Evolutionary conservation across 148 eudicot genomes (phyloP), one percentile per base, ranked within the genome.

Genomic region (Persicaria maculosa): DNA sequence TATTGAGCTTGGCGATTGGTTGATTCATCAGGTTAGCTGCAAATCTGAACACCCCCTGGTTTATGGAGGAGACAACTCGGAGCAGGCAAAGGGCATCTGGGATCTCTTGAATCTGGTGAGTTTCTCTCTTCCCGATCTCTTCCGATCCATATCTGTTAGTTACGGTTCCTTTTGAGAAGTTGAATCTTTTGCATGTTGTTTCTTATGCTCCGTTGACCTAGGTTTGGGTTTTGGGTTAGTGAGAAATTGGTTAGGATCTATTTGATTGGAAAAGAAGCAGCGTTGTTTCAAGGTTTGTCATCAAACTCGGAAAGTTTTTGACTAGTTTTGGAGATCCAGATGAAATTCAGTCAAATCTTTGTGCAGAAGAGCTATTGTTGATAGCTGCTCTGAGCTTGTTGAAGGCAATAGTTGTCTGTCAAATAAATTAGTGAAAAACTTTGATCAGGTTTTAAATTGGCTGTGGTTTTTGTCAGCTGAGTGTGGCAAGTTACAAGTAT

Each of bases 61-160:
- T 47, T 55, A 76, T 79, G 80, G 72, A 79, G 57, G 31, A 47
- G 75, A 75, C 83, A 80, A 74, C 62, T 81, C 80, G 71, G 53
- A 71, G 47, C 65, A 78, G 69, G 67, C 78, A 50, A 57, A 74
- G 68, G 25, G 71, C 77, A 71, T 75, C 79, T 75, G 22, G 55
- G 79, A 64, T 54, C 74, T 76, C 83, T 84, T 79, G 52, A 76
- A 73, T 79, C 78, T 79, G 86, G 90, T 85, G 76, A 78, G 84
- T 75, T 79, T 69, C 47, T 59, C 68, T 47, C 1, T 44, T 9
- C 57, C 11, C 47, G 36, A 7, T 19, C 25, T 31, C 67, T 9
- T 19, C n/a, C 44, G 40, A 14, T 31, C 9, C 20, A 45, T 57
- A 47, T 7, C 69, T 44, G 62, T 19, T 36, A 31, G 40, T 45